Base-by-base conservation (phyloP, 495 filamentous ascomycete species). In the Cercophora newfieldiana region DNA sequence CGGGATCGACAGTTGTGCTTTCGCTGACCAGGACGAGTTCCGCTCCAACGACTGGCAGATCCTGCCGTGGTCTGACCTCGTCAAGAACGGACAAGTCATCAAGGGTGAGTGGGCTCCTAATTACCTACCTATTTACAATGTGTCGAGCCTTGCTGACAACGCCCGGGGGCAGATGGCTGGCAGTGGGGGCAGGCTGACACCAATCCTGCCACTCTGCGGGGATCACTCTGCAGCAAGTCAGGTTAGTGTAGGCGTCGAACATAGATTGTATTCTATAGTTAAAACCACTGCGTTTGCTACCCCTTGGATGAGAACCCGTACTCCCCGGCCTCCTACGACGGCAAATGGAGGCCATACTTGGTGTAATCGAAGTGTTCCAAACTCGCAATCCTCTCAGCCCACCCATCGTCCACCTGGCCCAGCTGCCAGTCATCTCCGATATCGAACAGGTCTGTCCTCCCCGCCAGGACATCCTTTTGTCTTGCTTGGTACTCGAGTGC, bases 401-500 rank as follows among this genome's bases (percentile, higher is more conserved):
- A 53, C 10, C 50, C n/a, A 22, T 53, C 50, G 1, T 19, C 50
- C 19, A 53, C 12, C 50, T 53, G 16, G 7, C 50, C 50, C 50
- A 53, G n/a, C 24, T 53, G 7, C 19, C 22, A 7, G 10, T 53
- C 50, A 7, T 53, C n/a, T 19, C 56, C 56, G 12, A 44, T 59
- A 16, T 8, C 14, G 68, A 75, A 85, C 69, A 88, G 76, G 0
- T 87, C 90, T 24, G 87, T 91, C 64, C 88, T 74, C 0, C 92
- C 93, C 0, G 93, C 93, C 19, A 97, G 80, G 7, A 97, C 91
- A 71, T 90, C 85, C 57, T 81, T 83, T 76, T 94, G 90, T 49
- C 85, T 83, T 0, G 88, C 91, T 49, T 75, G 73, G 71, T 89
- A 94, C 70, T 89, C 85, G 61, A 79, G 79, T 67, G 86, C 71